Conservation (phyloP, 2,329 filamentous ascomycete genomes). For the Gnomoniopsis smithogilvyi region DNA sequence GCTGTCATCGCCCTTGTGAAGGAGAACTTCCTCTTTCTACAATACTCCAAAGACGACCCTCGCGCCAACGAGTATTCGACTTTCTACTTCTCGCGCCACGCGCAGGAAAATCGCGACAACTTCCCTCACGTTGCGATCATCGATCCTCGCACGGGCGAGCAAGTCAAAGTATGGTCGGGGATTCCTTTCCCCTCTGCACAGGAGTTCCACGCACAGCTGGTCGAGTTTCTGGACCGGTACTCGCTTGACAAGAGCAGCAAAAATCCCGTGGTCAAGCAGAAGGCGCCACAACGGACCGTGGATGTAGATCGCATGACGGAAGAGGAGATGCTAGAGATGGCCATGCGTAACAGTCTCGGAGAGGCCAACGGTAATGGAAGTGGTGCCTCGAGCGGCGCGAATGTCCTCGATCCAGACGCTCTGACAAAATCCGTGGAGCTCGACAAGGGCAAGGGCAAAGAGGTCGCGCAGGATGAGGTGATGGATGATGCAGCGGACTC, state of each 20-base stretch:
- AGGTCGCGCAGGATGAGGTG: slow-evolving; percentile 32
- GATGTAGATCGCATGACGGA: slow-evolving; percentile 90
- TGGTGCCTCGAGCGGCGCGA: slow-evolving; percentile 28
- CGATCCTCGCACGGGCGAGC: slow-evolving; percentile 92
- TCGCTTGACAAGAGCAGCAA: slow-evolving; percentile 84
- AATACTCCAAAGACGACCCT: slow-evolving; percentile 84
- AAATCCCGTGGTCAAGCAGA: slow-evolving; percentile 86
- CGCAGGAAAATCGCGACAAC: slow-evolving; percentile 77
- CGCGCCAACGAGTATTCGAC: slow-evolving; percentile 78
- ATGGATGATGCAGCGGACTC: slow-evolving; percentile 29
- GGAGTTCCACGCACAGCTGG: slow-evolving; percentile 87
- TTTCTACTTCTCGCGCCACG: slow-evolving; percentile 76
- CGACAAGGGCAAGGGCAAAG: slow-evolving; percentile 53
- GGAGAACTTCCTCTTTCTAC: slow-evolving; percentile 94
- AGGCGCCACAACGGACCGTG: slow-evolving; percentile 59
- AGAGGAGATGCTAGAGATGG: slow-evolving; percentile 95
- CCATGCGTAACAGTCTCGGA: slow-evolving; percentile 77
- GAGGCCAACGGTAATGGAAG: slow-evolving; percentile 46
- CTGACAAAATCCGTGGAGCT: slow-evolving; percentile 65
- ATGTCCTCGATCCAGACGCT: slow-evolving; percentile 78
- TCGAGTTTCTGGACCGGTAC: slow-evolving; percentile 96
- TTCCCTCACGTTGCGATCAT: slow-evolving; percentile 96
- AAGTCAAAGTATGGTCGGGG: slow-evolving; percentile 95
- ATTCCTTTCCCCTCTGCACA: slow-evolving; percentile 69
- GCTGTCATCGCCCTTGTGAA: slow-evolving; percentile 74